Base-by-base conservation (phyloP, 352 stramenopile species). In the Globisporangium iwayamae region DNA sequence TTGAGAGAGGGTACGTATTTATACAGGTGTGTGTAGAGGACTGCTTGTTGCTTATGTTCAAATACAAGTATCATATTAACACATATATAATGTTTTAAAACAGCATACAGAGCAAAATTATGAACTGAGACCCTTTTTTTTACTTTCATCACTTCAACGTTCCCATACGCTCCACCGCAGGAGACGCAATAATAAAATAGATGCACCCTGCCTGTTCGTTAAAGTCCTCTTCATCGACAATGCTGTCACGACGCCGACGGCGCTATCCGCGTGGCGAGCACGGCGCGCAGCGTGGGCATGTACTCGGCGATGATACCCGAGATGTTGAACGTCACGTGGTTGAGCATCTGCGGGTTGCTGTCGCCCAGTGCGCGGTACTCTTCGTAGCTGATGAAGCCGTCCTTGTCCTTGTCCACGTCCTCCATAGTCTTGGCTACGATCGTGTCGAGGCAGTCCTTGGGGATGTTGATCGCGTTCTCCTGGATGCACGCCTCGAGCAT, bases 311-410 rank as follows among this genome's bases (percentile, higher is more conserved):
- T 85, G 62, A 92, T 81, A 45, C 65, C 77, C 39, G 82, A 89
- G 34, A 93, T 78, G 68, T 91, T 93, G 74, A 93, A 85, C 38
- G 82, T 91, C 47, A 93, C 74, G 67, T 91, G 85, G 66, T 86
- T 88, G 57, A 91, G 74, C 82, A 90, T 93, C 57, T 89, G 76
- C 61, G 86, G 74, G 57, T 86, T 91, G 55, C 70, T 70, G 43
- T 77, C 72, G 5, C 71, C 84, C 56, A 93, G 73, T 50, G 78
- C 67, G 9, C 68, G 66, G 71, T 89, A 93, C 69, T 90, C 81
- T 51, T 91, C 79, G 59, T 86, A 88, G 72, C 77, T 89, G 57
- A 93, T 85, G 66, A 87, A 87, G 55, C 81, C 79, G 65, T 91
- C 81, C 28, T 75, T 69, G 63, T 90, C 81, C 22, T 79, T 48